phyloP scores from a whole-genome alignment of 1,139 yeast species.

The Candida labiduridarum region DNA sequence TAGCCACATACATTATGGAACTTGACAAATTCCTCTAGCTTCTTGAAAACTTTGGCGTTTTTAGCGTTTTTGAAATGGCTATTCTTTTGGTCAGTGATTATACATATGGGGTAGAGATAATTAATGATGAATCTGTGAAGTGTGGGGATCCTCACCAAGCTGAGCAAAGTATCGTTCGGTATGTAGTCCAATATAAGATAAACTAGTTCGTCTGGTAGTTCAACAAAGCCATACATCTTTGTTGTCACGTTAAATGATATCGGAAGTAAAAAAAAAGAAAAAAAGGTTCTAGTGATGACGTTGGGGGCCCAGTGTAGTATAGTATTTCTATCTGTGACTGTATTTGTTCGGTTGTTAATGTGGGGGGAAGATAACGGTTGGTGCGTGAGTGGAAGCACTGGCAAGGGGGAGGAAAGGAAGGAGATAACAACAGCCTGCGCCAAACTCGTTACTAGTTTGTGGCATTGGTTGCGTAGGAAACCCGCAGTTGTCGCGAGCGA shows the following conservation, averaged over 20 bases:
- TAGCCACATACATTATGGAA: not conserved
- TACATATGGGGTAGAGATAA: conserved; percentile 7
- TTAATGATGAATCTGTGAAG: conserved; percentile 7
- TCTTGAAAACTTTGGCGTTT: conserved; percentile 2
- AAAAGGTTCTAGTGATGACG: not conserved
- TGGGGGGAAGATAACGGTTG: no score
- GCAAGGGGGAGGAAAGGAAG: not conserved
- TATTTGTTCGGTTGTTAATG: no score
- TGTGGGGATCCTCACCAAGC: conserved; percentile 3
- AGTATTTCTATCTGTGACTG: no score
- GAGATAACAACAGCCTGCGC: not conserved
- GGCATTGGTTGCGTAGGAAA: not conserved
- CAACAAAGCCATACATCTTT: conserved; percentile 1
- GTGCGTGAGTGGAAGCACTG: no score
- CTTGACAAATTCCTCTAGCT: not conserved
- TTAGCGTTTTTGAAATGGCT: not conserved
- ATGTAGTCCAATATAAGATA: conserved; percentile 7
- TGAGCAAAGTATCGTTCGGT: conserved; percentile 5
- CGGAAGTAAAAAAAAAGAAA: not conserved
- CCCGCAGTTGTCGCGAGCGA: not conserved
- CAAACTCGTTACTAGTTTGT: not conserved
- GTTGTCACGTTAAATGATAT: not conserved
- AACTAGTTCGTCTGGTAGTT: conserved; percentile 12
- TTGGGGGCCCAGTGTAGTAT: no score
- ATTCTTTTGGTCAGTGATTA: not conserved